Conservation (phyloP, 495 filamentous ascomycete genomes). For the Annulohypoxylon bovei region DNA sequence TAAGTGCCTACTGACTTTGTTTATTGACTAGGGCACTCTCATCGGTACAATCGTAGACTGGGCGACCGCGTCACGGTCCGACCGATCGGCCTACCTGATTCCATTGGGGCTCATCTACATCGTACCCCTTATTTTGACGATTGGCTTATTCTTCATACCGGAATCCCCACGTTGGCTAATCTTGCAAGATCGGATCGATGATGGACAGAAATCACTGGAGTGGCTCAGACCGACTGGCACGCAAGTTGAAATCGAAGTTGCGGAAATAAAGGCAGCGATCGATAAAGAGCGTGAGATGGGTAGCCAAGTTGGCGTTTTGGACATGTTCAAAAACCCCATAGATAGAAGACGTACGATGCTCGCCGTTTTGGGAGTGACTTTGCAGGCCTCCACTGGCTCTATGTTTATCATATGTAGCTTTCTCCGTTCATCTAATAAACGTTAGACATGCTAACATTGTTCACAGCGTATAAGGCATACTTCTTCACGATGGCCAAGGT, state of each 20-base stretch:
- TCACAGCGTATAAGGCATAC: slow-evolving; percentile 61
- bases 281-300: slow-evolving; percentile 54
- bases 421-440: neutral
- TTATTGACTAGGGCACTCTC: slow-evolving; percentile 52
- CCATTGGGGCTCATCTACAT: slow-evolving; percentile 61
- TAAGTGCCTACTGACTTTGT: neutral
- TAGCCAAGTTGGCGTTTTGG: slow-evolving; percentile 48
- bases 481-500: slow-evolving; percentile 66
- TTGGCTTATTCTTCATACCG: slow-evolving; percentile 61
- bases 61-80: slow-evolving; percentile 51
- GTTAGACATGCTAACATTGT: neutral
- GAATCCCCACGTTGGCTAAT: slow-evolving; percentile 66
- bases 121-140: slow-evolving; percentile 54
- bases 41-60: slow-evolving; percentile 64
- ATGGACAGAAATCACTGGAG: slow-evolving; percentile 53
- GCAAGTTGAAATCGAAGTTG: slow-evolving; percentile 54
- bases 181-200: slow-evolving; percentile 52
- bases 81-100: slow-evolving; percentile 57
- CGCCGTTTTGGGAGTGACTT: slow-evolving; percentile 55
- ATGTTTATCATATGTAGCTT: slow-evolving; percentile 61
- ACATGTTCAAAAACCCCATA: slow-evolving; percentile 58
- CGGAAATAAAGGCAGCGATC: slow-evolving; percentile 56
- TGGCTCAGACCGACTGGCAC: slow-evolving; percentile 54
- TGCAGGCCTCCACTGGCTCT: slow-evolving; percentile 60
- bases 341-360: slow-evolving; percentile 55